phyloP scores from a whole-genome alignment of 768 basidiomycete species.

The Tricholoma saponaceum region DNA sequence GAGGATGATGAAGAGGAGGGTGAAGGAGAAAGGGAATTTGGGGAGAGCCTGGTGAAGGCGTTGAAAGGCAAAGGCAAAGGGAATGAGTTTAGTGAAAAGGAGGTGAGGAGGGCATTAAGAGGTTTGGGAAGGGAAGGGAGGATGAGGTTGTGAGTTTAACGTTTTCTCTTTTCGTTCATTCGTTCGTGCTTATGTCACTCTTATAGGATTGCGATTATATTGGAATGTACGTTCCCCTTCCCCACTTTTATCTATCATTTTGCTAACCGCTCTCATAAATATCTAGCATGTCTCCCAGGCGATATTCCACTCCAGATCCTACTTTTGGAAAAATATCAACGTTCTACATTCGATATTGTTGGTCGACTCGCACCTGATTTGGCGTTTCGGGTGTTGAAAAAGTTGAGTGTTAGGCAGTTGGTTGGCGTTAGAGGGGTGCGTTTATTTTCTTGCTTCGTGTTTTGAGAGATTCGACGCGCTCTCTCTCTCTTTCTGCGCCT shows the following conservation, averaged over 20 bases:
- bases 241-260: not conserved
- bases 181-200: not conserved
- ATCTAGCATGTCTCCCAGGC: conserved; percentile 70
- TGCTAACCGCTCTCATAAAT: no score
- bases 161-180: not conserved
- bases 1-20: conserved; percentile 32
- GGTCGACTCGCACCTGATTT: conserved; percentile 66
- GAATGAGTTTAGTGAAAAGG: conserved; percentile 65
- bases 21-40: conserved; percentile 31
- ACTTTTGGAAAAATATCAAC: conserved; percentile 79
- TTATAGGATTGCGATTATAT: conserved; percentile 53
- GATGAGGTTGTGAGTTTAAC: conserved; percentile 62
- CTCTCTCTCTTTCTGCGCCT: no score
- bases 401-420: conserved; percentile 53
- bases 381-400: conserved; percentile 57
- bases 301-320: conserved; percentile 83
- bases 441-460: conserved; percentile 7
- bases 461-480: conserved; percentile 5
- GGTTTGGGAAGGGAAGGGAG: conserved; percentile 61
- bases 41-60: conserved; percentile 31
- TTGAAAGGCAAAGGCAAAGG: conserved; percentile 42
- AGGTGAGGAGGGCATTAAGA: conserved; percentile 61
- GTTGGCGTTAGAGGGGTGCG: conserved; percentile 54
- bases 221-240: conserved; percentile 43
- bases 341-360: conserved; percentile 79